These are phyloP conservation scores for Fusarium sp. DNA, from an alignment of 2,329 filamentous ascomycete species.

Conservation along the genomic window DNA sequence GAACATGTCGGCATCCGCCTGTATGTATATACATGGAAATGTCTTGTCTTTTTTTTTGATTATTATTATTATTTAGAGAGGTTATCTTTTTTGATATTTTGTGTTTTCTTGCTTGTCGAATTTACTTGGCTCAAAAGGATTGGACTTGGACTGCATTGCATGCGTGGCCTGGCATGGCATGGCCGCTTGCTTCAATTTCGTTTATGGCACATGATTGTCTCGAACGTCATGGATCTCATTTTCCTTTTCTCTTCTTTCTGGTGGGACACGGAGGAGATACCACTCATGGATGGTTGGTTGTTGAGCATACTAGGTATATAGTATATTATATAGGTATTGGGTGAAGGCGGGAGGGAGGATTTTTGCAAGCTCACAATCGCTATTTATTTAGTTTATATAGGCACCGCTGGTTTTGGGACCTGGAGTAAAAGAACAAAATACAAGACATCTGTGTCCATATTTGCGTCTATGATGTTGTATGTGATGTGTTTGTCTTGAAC, in stretches of 20 bases:
- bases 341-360: conserved; percentile 12
- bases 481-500: no score
- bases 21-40: conserved; percentile 37
- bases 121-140: conserved; percentile 30
- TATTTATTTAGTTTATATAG: conserved; percentile 27
- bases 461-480: no score
- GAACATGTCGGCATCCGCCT: conserved; percentile 25
- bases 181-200: conserved; percentile 15
- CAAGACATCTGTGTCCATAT: background rate
- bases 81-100: conserved; percentile 16
- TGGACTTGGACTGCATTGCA: conserved; percentile 41
- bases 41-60: conserved; percentile 7
- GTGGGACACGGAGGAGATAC: conserved; percentile 39
- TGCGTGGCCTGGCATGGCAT: conserved; percentile 34
- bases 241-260: conserved; percentile 20
- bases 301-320: conserved; percentile 26
- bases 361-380: conserved; percentile 27
- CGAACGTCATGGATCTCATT: conserved; percentile 27
- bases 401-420: conserved; percentile 1
- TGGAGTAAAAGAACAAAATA: conserved; percentile 13
- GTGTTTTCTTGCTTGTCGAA: background rate
- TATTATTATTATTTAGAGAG: conserved; percentile 16
- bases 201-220: conserved; percentile 27
- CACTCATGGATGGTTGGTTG: conserved; percentile 30
- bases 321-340: conserved; percentile 30